phyloP scores from a whole-genome alignment of 768 basidiomycete species.

The Porpolomopsis calyptriformis region DNA sequence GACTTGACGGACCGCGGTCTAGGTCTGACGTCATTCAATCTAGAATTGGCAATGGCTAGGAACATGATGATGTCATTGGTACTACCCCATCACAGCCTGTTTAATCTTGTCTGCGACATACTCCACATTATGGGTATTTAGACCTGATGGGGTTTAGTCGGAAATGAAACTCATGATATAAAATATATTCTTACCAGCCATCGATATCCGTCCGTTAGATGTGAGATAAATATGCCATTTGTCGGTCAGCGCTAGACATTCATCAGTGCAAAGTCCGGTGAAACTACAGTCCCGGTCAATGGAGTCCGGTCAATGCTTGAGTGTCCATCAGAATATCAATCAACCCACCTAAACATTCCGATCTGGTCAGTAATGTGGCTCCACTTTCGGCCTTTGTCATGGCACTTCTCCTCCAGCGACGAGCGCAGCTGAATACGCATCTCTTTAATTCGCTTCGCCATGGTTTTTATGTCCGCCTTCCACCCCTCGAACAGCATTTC shows the following conservation, averaged over 20 bases:
- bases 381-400: conserved; percentile 92
- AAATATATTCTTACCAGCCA: conserved; percentile 40
- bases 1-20: no score
- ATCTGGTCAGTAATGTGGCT: conserved; percentile 94
- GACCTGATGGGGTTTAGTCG: no score
- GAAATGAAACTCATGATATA: no score
- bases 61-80: not conserved
- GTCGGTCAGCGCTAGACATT: conserved; percentile 59
- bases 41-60: not conserved
- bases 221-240: conserved; percentile 81
- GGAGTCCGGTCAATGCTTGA: no score
- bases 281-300: conserved; percentile 61
- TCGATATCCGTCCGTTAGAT: conserved; percentile 80
- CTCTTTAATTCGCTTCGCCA: conserved; percentile 86
- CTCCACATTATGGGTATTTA: not conserved
- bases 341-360: conserved; percentile 85
- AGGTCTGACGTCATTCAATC: not conserved
- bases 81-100: not conserved
- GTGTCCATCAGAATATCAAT: conserved; percentile 3
- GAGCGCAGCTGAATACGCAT: conserved; percentile 79
- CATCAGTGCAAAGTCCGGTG: conserved; percentile 63
- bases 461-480: conserved; percentile 82
- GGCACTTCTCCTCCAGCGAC: conserved; percentile 66
- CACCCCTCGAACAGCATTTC: conserved; percentile 70
- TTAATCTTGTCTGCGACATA: not conserved